Evolutionary conservation across 2,329 filamentous ascomycete genomes (phyloP).

Genomic region (Aspergillus sp.): DNA sequence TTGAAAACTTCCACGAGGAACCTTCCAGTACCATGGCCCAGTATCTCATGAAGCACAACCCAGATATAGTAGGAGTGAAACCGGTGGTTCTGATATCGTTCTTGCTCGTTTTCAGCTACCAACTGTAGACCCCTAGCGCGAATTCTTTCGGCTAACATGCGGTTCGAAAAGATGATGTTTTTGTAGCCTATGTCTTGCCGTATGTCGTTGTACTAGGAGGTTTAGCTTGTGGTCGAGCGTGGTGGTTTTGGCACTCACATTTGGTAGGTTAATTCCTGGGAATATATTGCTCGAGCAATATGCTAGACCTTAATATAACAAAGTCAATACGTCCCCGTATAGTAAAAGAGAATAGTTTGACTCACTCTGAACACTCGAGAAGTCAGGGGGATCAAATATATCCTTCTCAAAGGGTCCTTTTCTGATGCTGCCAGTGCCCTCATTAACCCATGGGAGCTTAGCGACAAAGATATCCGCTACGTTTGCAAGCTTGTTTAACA

Average conservation of each 20-base stretch:
- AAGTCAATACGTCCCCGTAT: no score
- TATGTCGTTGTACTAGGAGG: slow-evolving; percentile 68
- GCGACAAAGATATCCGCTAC: slow-evolving; percentile 17
- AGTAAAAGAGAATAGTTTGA: background rate
- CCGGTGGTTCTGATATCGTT: slow-evolving; percentile 4
- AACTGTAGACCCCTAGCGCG: slow-evolving; percentile 15
- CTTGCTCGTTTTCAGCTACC: slow-evolving; percentile 2
- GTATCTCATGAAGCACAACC: slow-evolving; percentile 53
- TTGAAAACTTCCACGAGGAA: slow-evolving; percentile 60
- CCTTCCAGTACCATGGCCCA: slow-evolving; percentile 68
- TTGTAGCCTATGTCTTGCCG: slow-evolving; percentile 86
- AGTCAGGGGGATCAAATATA: slow-evolving; percentile 29
- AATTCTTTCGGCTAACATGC: slow-evolving; percentile 33
- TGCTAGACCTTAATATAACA: slow-evolving; percentile 41
- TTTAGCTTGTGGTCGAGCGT: background rate
- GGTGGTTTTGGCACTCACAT: slow-evolving; percentile 43
- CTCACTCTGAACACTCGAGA: slow-evolving; percentile 23
- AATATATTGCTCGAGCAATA: slow-evolving; percentile 52
- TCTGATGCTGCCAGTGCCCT: background rate
- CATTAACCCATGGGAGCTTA: slow-evolving; percentile 34
- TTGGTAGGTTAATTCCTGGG: slow-evolving; percentile 54
- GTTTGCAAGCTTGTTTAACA: slow-evolving; percentile 20
- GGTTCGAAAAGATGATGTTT: slow-evolving; percentile 72
- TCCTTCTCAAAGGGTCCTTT: slow-evolving; percentile 39
- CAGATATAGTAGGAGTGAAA: slow-evolving; percentile 37